These are phyloP conservation scores for Cucurbitaria berberidis DNA, from an alignment of 2,329 filamentous ascomycete genomes.

Conservation along the genomic window DNA sequence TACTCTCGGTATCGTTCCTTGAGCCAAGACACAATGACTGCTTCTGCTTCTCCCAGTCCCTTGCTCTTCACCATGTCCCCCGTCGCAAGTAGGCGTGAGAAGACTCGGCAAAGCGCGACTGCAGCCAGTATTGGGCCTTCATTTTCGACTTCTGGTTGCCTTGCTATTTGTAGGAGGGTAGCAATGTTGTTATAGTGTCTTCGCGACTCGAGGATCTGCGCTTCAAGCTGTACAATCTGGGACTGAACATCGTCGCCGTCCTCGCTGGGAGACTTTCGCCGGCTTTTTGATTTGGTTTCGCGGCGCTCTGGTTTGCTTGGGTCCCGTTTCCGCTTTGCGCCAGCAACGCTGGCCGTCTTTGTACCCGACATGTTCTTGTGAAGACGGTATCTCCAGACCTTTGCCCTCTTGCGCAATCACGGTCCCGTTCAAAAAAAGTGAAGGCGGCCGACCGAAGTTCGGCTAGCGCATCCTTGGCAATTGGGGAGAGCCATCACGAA, in stretches of 20 bases:
- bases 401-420: slow-evolving; percentile 10
- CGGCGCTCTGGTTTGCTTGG: slow-evolving; percentile 43
- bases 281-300: slow-evolving; percentile 48
- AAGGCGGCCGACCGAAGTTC: slow-evolving; percentile 27
- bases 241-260: slow-evolving; percentile 60
- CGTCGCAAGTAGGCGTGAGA: slow-evolving; percentile 77
- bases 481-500: slow-evolving; percentile 32
- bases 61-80: slow-evolving; percentile 72
- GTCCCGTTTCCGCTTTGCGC: slow-evolving; percentile 54
- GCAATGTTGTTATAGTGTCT: slow-evolving; percentile 93
- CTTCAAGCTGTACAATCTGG: slow-evolving; percentile 76
- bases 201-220: slow-evolving; percentile 81
- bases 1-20: slow-evolving; percentile 76
- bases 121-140: slow-evolving; percentile 71
- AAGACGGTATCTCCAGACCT: not conserved
- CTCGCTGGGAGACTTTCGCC: slow-evolving; percentile 37
- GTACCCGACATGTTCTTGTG: slow-evolving; percentile 45
- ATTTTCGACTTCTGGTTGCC: slow-evolving; percentile 57
- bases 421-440: slow-evolving; percentile 28
- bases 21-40: slow-evolving; percentile 78
- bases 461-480: slow-evolving; percentile 36
- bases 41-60: slow-evolving; percentile 73
- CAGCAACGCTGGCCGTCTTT: slow-evolving; percentile 32
- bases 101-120: slow-evolving; percentile 84
- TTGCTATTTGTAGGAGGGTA: slow-evolving; percentile 66